Conservation (phyloP, 1,139 yeast genomes). For the Sugiyamaella grinbergsii region DNA sequence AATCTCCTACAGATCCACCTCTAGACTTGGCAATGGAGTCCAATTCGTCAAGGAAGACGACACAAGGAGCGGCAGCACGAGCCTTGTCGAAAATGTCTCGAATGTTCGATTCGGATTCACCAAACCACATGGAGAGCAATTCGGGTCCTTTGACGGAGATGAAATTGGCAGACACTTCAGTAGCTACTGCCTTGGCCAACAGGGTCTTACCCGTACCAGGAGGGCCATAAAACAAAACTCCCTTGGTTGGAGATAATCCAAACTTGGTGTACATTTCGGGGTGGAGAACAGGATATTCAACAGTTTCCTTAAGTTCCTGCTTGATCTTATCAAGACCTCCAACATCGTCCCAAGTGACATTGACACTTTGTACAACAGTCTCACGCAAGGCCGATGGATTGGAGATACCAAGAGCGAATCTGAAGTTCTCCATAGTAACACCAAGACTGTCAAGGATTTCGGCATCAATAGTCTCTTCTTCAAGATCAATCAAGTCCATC, state of each 20-base stretch:
- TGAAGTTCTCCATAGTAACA: conserved; percentile 98
- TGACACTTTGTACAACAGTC: conserved; percentile 97
- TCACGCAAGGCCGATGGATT: conserved; percentile 99
- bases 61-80: conserved; percentile 98
- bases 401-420: conserved; percentile 96
- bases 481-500: conserved; percentile 97
- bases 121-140: conserved; percentile 97
- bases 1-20: conserved; percentile 91
- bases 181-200: conserved; percentile 97
- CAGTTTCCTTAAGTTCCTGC: conserved; percentile 96
- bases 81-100: conserved; percentile 98
- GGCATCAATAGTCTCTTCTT: conserved; percentile 97
- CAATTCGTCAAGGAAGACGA: conserved; percentile 94
- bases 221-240: conserved; percentile 98
- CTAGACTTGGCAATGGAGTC: conserved; percentile 98
- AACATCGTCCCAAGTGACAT: conserved; percentile 97
- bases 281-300: conserved; percentile 96
- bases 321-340: conserved; percentile 96
- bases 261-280: conserved; percentile 98
- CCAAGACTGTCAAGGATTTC: conserved; percentile 95
- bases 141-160: conserved; percentile 98
- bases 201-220: conserved; percentile 99
- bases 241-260: conserved; percentile 96
- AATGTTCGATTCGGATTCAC: conserved; percentile 96
- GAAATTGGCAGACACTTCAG: conserved; percentile 95